A percentile compares a stretch with the other conserved stretches of the same genome.
Evolutionary conservation across 192 early-diverging fungal species (phyloP).

Genomic region (Pilobolus umbonatus): DNA sequence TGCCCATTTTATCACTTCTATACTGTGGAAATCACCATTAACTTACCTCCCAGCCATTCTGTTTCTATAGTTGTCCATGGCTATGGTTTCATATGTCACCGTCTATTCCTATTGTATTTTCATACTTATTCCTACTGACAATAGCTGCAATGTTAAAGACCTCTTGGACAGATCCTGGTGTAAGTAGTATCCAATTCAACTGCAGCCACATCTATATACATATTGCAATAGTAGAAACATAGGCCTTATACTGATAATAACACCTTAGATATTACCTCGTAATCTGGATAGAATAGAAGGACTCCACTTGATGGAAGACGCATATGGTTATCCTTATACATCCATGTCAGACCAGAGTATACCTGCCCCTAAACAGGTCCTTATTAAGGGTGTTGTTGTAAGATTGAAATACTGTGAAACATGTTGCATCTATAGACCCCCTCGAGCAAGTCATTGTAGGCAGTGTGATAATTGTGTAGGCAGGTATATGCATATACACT

Average conservation of each 20-base stretch:
- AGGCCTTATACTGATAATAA: neutral
- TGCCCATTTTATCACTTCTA: neutral
- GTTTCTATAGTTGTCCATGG: constrained; percentile 54
- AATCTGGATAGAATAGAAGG: constrained; percentile 51
- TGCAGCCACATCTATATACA: neutral
- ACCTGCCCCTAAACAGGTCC: constrained; percentile 50
- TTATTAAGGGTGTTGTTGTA: constrained; percentile 55
- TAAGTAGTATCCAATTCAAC: constrained; percentile 14
- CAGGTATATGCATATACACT: constrained; percentile 17
- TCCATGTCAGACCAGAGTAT: constrained; percentile 37
- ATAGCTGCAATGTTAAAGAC: constrained; percentile 67
- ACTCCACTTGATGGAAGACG: neutral
- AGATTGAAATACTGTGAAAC: constrained; percentile 88
- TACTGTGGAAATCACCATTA: neutral
- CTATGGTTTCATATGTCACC: constrained; percentile 57
- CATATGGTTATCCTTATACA: constrained; percentile 14
- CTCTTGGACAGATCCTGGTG: constrained; percentile 73
- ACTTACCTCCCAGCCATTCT: neutral
- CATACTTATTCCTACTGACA: constrained; percentile 57
- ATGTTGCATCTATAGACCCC: constrained; percentile 84
- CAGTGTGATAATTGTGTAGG: constrained; percentile 90
- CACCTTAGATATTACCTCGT: constrained; percentile 62
- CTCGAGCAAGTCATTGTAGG: constrained; percentile 81
- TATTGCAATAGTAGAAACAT: neutral
- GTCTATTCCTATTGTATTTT: constrained; percentile 61